A percentile compares a stretch with the other conserved stretches of the same genome.
phyloP scores from a whole-genome alignment of 176 grass and related monocot species.

The Oryza coarctata region DNA sequence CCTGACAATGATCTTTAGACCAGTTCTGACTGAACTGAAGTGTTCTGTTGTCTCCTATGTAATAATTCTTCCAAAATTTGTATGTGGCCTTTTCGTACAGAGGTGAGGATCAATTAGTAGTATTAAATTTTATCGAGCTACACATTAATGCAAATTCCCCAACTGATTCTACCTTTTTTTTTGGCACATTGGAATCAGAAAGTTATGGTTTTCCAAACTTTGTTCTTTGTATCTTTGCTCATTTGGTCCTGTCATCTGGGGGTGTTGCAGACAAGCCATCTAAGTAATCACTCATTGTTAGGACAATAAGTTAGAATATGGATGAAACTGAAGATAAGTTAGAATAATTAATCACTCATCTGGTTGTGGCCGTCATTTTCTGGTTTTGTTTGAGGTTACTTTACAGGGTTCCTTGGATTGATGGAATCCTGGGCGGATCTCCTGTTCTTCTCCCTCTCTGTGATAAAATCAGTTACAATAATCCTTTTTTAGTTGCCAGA shows the following conservation, averaged over 20 bases:
- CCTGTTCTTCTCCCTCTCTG: neutral
- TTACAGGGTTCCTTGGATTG: neutral
- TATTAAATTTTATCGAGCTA: neutral
- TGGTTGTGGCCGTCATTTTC: neutral
- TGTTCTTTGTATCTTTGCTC: neutral
- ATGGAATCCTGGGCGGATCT: neutral
- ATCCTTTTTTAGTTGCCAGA: neutral
- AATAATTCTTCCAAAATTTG: neutral
- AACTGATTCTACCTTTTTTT: neutral
- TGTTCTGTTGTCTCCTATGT: neutral
- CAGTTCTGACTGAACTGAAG: neutral
- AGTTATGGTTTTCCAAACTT: neutral
- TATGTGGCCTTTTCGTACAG: neutral
- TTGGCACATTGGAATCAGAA: neutral
- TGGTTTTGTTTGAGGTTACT: neutral
- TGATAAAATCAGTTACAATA: neutral
- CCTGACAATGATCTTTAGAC: slow-evolving; percentile 44
- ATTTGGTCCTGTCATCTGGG: neutral
- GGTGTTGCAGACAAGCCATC: neutral
- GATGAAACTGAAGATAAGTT: too few species aligned
- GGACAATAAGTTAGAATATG: neutral
- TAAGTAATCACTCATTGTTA: neutral
- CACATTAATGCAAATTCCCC: neutral
- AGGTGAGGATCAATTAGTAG: neutral
- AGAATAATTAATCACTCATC: too few species aligned